These are phyloP conservation scores for Harringtonia aguacate DNA, from an alignment of 2,329 filamentous ascomycete genomes.

Conservation along the genomic window DNA sequence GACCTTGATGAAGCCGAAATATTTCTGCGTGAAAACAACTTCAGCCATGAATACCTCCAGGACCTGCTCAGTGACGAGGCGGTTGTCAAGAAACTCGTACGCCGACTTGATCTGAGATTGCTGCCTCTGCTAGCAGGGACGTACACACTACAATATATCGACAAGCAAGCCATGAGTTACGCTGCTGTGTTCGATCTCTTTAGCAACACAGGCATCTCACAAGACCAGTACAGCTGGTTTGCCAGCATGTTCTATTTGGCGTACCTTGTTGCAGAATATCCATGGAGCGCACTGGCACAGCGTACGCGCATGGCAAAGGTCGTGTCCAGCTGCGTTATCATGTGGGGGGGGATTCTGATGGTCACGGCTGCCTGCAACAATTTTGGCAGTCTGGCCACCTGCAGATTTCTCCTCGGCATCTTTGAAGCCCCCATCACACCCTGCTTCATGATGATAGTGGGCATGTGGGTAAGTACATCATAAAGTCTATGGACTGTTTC, in stretches of 20 bases:
- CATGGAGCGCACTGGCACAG: constrained; percentile 33
- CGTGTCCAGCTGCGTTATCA: constrained; percentile 22
- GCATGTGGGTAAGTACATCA: constrained; percentile 30
- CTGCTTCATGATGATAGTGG: constrained; percentile 44
- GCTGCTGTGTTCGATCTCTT: constrained; percentile 56
- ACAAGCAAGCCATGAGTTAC: constrained; percentile 61
- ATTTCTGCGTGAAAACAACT: constrained; percentile 1
- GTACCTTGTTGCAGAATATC: constrained; percentile 33
- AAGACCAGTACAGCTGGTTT: constrained; percentile 46
- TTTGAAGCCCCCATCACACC: constrained; percentile 48
- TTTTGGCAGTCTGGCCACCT: constrained; percentile 42
- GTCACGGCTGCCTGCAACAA: constrained; percentile 39
- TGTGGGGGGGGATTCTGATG: constrained; percentile 37
- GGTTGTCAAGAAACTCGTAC: background rate
- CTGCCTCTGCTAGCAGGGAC: constrained; percentile 2
- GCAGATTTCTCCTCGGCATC: constrained; percentile 45
- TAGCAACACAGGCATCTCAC: constrained; percentile 45
- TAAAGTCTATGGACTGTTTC: background rate
- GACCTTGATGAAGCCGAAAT: constrained; percentile 2
- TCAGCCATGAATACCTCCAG: background rate
- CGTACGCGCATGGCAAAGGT: constrained; percentile 37
- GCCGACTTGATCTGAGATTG: background rate
- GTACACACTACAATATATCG: constrained; percentile 20
- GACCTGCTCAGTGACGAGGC: background rate
- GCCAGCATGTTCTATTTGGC: constrained; percentile 37